phyloP scores from a whole-genome alignment of 805 yeast genomes.

The Wickerhamiella lipophila region DNA sequence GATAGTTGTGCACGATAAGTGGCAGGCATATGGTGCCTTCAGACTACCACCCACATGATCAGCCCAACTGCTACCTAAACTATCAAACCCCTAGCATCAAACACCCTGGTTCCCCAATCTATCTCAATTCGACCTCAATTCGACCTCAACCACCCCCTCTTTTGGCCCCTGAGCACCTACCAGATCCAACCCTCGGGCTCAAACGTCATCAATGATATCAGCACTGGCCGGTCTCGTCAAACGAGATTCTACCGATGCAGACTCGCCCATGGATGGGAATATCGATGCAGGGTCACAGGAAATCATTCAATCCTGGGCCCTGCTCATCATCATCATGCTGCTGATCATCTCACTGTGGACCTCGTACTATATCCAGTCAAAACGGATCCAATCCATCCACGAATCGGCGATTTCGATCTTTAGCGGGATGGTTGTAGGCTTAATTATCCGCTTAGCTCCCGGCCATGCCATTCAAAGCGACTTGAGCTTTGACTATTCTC shows the following conservation, averaged over 20 bases:
- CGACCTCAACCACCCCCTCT: no score
- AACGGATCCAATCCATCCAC: constrained; percentile 88
- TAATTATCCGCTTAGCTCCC: constrained; percentile 79
- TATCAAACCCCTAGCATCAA: no score
- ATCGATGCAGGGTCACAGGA: constrained; percentile 85
- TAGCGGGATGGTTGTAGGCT: constrained; percentile 92
- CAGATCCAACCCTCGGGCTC: not conserved
- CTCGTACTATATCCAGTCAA: constrained; percentile 79
- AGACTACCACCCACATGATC: no score
- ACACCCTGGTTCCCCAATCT: no score
- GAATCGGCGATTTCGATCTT: constrained; percentile 93
- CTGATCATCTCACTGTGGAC: constrained; percentile 90
- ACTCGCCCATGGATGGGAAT: constrained; percentile 38
- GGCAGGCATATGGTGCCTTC: no score
- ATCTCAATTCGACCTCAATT: no score
- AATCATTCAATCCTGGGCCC: constrained; percentile 94
- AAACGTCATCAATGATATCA: not conserved
- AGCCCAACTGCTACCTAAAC: no score
- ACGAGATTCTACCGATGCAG: constrained; percentile 31
- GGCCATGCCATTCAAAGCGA: constrained; percentile 97
- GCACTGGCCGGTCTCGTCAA: constrained; percentile 14
- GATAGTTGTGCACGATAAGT: no score
- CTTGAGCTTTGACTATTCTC: constrained; percentile 85
- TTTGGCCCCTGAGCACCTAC: not conserved
- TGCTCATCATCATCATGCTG: constrained; percentile 69